Evolutionary conservation across 352 stramenopile species (phyloP).

Genomic region (Globisporangium splendens): DNA sequence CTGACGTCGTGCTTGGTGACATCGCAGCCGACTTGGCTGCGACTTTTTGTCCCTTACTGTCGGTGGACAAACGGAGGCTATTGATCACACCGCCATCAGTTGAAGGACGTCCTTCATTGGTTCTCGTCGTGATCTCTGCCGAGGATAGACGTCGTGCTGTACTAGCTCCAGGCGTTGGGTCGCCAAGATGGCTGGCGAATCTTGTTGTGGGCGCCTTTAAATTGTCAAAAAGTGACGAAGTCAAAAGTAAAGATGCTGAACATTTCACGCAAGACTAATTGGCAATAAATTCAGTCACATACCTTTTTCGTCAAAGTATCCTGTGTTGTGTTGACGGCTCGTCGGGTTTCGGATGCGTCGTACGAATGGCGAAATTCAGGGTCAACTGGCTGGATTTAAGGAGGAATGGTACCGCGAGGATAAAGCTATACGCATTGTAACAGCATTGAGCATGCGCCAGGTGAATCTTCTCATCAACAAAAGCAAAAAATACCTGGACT

Average conservation of each 20-base stretch:
- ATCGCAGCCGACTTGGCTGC: conserved; percentile 3
- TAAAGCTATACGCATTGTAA: conserved; percentile 21
- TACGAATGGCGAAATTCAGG: conserved; percentile 57
- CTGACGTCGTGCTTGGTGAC: background rate
- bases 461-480: background rate
- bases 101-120: background rate
- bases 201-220: conserved; percentile 6
- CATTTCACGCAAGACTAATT: background rate
- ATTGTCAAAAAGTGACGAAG: background rate
- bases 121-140: background rate
- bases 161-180: background rate
- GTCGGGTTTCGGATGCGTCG: conserved; percentile 28
- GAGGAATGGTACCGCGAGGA: conserved; percentile 40
- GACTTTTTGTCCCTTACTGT: background rate
- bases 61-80: background rate
- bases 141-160: background rate
- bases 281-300: background rate
- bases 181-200: background rate
- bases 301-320: conserved; percentile 6
- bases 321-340: conserved; percentile 5
- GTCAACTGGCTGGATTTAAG: conserved; percentile 37
- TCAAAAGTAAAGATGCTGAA: background rate
- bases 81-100: background rate
- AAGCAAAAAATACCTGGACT: background rate
- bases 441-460: background rate